phyloP scores from a whole-genome alignment of 176 grass and related monocot species.

The Oryza rufipogon region DNA sequence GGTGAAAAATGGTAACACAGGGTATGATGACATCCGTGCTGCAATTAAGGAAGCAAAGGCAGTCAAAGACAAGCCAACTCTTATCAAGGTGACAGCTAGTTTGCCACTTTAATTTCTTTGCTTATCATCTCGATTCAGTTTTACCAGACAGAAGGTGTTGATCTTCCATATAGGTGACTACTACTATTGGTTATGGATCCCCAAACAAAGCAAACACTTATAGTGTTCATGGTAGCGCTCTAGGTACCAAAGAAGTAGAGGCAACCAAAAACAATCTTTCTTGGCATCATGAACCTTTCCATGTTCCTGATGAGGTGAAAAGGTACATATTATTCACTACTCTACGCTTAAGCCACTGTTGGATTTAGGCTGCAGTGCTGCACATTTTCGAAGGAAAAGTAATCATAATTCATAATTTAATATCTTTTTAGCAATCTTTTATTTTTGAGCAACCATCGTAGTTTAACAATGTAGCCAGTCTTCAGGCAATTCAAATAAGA shows the following conservation, averaged over 20 bases:
- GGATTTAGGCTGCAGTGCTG: not conserved
- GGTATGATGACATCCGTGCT: constrained; percentile 79
- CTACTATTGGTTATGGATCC: constrained; percentile 90
- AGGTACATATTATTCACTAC: constrained; percentile 44
- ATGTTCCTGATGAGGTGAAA: constrained; percentile 87
- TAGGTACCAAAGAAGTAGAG: constrained; percentile 88
- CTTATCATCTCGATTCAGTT: not conserved
- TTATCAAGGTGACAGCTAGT: constrained; percentile 67
- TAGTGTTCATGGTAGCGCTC: constrained; percentile 84
- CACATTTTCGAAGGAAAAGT: not conserved
- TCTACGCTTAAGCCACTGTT: not conserved
- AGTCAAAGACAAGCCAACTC: constrained; percentile 82
- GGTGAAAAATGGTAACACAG: constrained; percentile 91
- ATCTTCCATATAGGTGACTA: constrained; percentile 62
- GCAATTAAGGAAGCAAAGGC: constrained; percentile 81
- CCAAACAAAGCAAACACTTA: constrained; percentile 88
- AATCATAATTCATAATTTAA: no score
- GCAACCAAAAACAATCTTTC: constrained; percentile 83
- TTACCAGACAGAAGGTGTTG: not conserved
- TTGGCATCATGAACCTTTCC: constrained; percentile 82
- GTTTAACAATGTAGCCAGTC: not conserved
- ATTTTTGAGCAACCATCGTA: not conserved
- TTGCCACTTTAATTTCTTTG: not conserved
- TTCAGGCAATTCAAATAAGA: not conserved
- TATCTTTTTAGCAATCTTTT: no score